Percentiles rank a stretch among this genome's conserved stretches.
These are phyloP conservation scores for Sclerotinia subarctica DNA, from an alignment of 2,329 filamentous ascomycete genomes.

Conservation along the genomic window DNA sequence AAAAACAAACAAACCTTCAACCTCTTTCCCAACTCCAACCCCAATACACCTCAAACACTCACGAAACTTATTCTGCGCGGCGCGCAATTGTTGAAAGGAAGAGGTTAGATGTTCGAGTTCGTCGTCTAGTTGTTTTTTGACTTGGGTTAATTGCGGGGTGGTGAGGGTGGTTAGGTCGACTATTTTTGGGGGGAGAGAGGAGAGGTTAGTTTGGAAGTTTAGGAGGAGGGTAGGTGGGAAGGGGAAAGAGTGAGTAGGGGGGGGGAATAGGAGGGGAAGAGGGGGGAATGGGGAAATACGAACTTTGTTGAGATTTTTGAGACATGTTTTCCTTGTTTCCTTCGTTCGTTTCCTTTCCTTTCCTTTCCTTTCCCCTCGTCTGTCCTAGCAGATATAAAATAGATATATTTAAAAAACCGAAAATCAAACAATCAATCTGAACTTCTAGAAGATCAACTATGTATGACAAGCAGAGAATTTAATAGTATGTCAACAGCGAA, in stretches of 20 bases:
- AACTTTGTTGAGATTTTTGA: conserved; percentile 2
- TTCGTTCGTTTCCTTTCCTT: no score
- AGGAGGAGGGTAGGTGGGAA: neutral
- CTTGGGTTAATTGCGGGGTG: conserved; percentile 78
- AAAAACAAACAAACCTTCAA: conserved; percentile 36
- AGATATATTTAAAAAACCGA: no score
- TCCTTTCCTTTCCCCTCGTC: no score
- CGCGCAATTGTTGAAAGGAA: conserved; percentile 86
- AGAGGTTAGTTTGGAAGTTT: neutral
- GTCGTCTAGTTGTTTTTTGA: conserved; percentile 95
- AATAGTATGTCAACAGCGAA: neutral
- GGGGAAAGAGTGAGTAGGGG: no score
- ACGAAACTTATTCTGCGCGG: conserved; percentile 85
- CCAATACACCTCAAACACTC: conserved; percentile 82
- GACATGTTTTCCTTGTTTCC: neutral
- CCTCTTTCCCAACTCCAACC: conserved; percentile 48
- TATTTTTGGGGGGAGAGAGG: neutral
- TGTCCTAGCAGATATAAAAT: no score
- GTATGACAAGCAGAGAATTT: no score
- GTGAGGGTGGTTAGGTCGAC: conserved; percentile 75
- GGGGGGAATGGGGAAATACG: neutral
- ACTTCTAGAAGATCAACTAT: no score
- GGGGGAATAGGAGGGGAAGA: fast-evolving
- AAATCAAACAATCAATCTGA: no score
- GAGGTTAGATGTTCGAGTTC: conserved; percentile 91